Conservation (phyloP, 1,284 basidiomycete genomes). For the Trichosporon coremiiforme region DNA sequence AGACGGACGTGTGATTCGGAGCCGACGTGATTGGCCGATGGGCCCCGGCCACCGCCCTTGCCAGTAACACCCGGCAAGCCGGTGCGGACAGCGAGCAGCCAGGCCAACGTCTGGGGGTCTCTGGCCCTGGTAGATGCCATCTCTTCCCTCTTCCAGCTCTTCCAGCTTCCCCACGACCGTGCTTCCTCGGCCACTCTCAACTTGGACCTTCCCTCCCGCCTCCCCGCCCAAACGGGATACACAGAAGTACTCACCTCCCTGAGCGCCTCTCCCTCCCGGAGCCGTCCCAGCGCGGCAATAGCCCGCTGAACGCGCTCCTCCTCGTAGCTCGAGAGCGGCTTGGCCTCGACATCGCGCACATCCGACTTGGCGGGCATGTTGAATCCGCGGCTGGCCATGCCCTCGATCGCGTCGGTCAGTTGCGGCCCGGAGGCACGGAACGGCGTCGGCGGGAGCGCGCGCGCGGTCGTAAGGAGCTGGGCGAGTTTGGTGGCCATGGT, state of each 20-base stretch:
- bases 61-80: too few species aligned
- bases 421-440: slow-evolving; percentile 46
- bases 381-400: slow-evolving; percentile 40
- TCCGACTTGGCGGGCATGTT: slow-evolving; percentile 27
- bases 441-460: slow-evolving; percentile 46
- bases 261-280: slow-evolving; percentile 36
- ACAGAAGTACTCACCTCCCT: slow-evolving; percentile 38
- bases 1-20: not conserved
- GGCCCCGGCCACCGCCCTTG: not conserved
- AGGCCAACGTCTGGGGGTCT: too few species aligned
- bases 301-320: slow-evolving; percentile 32
- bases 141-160: too few species aligned
- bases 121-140: too few species aligned
- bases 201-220: not conserved
- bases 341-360: slow-evolving; percentile 24
- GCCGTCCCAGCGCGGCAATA: slow-evolving; percentile 33
- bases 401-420: slow-evolving; percentile 45
- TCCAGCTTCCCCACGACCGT: too few species aligned
- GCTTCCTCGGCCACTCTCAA: too few species aligned
- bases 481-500: slow-evolving; percentile 20
- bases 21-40: not conserved
- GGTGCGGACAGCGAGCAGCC: not conserved
- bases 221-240: not conserved
- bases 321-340: slow-evolving; percentile 25
- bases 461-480: slow-evolving; percentile 38